These are phyloP conservation scores for Omphalotus guepiniiformis DNA, from an alignment of 768 basidiomycete genomes.

Conservation along the genomic window DNA sequence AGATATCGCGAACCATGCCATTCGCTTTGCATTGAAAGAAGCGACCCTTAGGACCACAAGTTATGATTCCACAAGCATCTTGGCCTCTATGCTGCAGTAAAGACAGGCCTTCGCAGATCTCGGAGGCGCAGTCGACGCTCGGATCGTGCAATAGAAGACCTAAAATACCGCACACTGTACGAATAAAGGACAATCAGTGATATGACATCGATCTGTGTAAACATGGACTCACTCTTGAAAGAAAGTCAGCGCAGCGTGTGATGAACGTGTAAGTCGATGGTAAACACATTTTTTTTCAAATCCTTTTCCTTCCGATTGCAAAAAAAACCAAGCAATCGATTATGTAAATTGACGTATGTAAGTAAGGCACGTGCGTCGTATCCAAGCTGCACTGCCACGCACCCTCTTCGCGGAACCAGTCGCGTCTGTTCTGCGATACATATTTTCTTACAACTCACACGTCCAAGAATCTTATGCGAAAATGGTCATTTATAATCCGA, in stretches of 20 bases:
- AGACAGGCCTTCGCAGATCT: slow-evolving; percentile 94
- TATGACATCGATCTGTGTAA: background rate
- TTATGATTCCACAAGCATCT: slow-evolving; percentile 97
- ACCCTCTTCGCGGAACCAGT: no score
- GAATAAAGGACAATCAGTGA: slow-evolving; percentile 13
- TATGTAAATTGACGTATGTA: no score
- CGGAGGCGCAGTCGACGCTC: slow-evolving; percentile 67
- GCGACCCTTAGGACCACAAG: slow-evolving; percentile 90
- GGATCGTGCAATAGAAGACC: slow-evolving; percentile 84
- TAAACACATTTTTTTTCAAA: slow-evolving; percentile 7
- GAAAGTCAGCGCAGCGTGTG: no score
- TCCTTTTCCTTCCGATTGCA: background rate
- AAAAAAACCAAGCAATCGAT: slow-evolving; percentile 1
- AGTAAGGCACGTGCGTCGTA: no score
- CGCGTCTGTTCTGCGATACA: no score
- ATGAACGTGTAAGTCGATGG: background rate
- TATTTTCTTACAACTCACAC: no score
- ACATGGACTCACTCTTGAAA: background rate
- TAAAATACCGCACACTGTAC: slow-evolving; percentile 85
- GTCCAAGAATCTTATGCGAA: no score
- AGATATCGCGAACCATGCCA: slow-evolving; percentile 98
- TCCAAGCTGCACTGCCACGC: no score
- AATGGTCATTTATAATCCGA: no score
- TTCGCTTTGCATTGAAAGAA: slow-evolving; percentile 99
- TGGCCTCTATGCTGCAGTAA: slow-evolving; percentile 96